phyloP scores from a whole-genome alignment of 2,329 filamentous ascomycete genomes.

The Microdochium nivale region DNA sequence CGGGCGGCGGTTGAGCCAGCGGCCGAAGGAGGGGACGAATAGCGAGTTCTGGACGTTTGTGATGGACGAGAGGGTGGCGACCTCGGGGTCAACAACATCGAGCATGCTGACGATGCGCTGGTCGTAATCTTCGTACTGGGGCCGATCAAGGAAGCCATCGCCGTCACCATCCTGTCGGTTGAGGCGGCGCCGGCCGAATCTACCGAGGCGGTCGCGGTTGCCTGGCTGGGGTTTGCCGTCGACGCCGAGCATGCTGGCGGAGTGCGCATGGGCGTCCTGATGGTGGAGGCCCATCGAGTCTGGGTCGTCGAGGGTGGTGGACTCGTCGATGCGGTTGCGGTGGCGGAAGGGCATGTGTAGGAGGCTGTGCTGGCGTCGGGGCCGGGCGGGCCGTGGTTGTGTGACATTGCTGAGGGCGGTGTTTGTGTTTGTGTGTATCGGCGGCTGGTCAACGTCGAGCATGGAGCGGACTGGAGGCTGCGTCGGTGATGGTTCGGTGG shows the following conservation, averaged over 20 bases:
- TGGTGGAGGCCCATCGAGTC: not conserved
- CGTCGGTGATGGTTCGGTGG: not conserved
- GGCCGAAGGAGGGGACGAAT: conserved; percentile 74
- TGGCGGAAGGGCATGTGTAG: not conserved
- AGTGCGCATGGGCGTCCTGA: not conserved
- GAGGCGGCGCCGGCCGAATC: not conserved
- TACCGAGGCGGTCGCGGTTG: not conserved
- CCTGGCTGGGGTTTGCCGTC: not conserved
- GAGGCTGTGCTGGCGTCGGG: not conserved
- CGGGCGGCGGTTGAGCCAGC: conserved; percentile 65
- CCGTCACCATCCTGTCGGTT: not conserved
- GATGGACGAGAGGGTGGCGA: conserved; percentile 72
- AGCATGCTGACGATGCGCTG: conserved; percentile 1
- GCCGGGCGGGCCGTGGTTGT: not conserved
- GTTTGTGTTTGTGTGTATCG: not conserved
- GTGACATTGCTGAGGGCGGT: not conserved
- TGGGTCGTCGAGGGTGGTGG: not conserved
- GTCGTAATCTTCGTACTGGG: not conserved
- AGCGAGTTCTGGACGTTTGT: conserved; percentile 88
- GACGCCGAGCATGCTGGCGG: not conserved
- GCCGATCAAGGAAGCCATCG: not conserved
- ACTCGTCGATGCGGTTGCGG: not conserved
- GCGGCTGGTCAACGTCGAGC: not conserved
- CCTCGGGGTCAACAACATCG: conserved; percentile 55
- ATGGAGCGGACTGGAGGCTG: not conserved